Base-by-base conservation (phyloP, 768 basidiomycete species). In the Boletus edulis region DNA sequence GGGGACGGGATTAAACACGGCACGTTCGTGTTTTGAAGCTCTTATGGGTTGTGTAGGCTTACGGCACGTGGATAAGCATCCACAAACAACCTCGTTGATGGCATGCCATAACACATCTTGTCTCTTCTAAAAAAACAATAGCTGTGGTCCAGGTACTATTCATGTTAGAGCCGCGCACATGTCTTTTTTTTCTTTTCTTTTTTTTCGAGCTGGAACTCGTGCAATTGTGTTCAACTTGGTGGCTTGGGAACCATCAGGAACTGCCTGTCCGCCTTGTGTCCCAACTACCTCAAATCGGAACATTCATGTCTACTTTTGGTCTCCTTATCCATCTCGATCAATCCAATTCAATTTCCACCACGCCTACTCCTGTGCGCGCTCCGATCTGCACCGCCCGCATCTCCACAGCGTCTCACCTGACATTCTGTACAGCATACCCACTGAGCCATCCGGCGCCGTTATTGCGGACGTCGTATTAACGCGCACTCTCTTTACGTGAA, bases 1-100 rank as follows among this genome's bases (percentile, higher is more conserved):
- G 57, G 48, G 35, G 14, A 37, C 14, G 35, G 35, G 22, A 66
- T 45, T 60, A 45, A 49, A 61, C 57, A 60, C 58, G 48, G 53
- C 60, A 60, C 66, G 62, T 67, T 67, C 69, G 71, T 69, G 71
- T 67, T 68, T 22, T 65, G 57, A 67, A 62, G 63, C 60, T 72
- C 66, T 71, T 64, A 62, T 62, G 65, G 22, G 66, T 72, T 71
- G 68, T 64, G 53, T 67, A 62, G 53, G 52, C 62, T 71, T 71
- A 71, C 69, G 71, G 69, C 69, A 71, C 61, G 61, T 56, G 71
- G 56, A 67, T 71, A 71, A 71, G 69, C 69, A 71, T 52, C 55
- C 22, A 62, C 69, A 71, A 71, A 71, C 69, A 71, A 71, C 56
- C 49, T 66, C 50, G 69, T 72, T 71, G 62, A 70, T 67, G 56